Evolutionary conservation across 192 early-diverging fungal species (phyloP), one percentile per base, ranked within the genome.

Genomic region (Haplosporangium gracile): DNA sequence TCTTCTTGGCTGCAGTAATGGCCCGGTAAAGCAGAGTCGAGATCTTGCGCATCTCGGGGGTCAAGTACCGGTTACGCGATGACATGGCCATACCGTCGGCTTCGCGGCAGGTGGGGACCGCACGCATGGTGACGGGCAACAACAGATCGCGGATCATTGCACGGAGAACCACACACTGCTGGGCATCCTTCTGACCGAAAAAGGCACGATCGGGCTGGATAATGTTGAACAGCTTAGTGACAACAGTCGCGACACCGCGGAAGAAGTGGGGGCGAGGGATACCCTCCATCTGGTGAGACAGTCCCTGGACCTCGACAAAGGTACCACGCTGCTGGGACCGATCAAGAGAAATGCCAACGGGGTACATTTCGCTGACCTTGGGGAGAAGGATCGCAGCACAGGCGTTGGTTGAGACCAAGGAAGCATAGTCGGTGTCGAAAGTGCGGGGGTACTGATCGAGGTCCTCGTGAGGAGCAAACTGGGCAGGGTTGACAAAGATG

Each of bases 401-500:
- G 83, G 92, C 57, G 57, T 85, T 88, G 2, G 89, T 76, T 24
- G 88, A 87, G 18, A 87, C 86, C 29, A 99, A 89, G 68, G 93
- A 88, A 5, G 88, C 89, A n/a, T 98, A 83, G 88, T 99, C 98
- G 2, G 83, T 47, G 29, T 94, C 91, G 16, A 97, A 87, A 0
- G 97, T 97, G 32, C 97, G 95, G 47, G 98, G 98, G 86, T 99
- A 99, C 68, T 92, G 91, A 71, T 91, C 93, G 36, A 98, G 91
- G 87, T 99, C 98, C 88, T 99, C 98, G 74, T 95, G 94, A 0
- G 98, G 98, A 8, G 97, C 97, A 82, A 99, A 99, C 82, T 99
- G 98, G 9, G 98, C 96, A n/a, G 98, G 98, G 82, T 99, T 99
- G 45, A 99, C 98, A 90, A 99, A 99, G 76, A 99, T 97, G 75